These are phyloP conservation scores for Aspergillus quadrilineatus DNA, from an alignment of 2,329 filamentous ascomycete genomes.

Conservation along the genomic window DNA sequence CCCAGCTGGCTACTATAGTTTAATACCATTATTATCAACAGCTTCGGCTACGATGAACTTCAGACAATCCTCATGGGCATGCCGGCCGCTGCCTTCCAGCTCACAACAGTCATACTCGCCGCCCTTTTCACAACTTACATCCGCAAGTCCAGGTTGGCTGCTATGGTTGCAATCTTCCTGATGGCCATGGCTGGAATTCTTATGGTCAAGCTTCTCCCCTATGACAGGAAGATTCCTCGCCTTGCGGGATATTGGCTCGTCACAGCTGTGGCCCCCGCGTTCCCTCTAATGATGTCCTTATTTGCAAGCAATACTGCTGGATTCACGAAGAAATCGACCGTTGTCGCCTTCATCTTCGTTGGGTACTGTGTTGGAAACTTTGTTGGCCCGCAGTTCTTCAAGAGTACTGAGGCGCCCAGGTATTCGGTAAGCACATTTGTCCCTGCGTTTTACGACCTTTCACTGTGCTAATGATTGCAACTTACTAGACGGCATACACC, in stretches of 20 bases:
- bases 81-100: conserved; percentile 20
- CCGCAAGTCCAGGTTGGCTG: conserved; percentile 20
- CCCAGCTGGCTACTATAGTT: conserved; percentile 11
- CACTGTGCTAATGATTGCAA: not conserved
- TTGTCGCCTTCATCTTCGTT: conserved; percentile 17
- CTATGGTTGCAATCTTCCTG: conserved; percentile 17
- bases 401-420: conserved; percentile 13
- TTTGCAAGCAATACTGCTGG: conserved; percentile 19
- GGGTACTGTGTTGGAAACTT: conserved; percentile 22
- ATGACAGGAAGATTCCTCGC: conserved; percentile 16
- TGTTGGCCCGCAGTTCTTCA: conserved; percentile 20
- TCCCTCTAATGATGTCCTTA: conserved; percentile 20
- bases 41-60: conserved; percentile 24
- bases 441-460: not conserved
- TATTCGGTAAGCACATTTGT: conserved; percentile 8
- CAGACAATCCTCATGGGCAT: conserved; percentile 26
- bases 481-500: conserved; percentile 21
- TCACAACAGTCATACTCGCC: conserved; percentile 20
- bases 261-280: conserved; percentile 17
- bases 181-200: conserved; percentile 21
- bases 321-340: conserved; percentile 22
- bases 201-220: conserved; percentile 23
- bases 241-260: conserved; percentile 25
- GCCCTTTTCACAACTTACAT: conserved; percentile 17
- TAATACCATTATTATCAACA: conserved; percentile 21